Conservation (phyloP, 2,329 filamentous ascomycete genomes). For the Pestalotiopsis sp. region DNA sequence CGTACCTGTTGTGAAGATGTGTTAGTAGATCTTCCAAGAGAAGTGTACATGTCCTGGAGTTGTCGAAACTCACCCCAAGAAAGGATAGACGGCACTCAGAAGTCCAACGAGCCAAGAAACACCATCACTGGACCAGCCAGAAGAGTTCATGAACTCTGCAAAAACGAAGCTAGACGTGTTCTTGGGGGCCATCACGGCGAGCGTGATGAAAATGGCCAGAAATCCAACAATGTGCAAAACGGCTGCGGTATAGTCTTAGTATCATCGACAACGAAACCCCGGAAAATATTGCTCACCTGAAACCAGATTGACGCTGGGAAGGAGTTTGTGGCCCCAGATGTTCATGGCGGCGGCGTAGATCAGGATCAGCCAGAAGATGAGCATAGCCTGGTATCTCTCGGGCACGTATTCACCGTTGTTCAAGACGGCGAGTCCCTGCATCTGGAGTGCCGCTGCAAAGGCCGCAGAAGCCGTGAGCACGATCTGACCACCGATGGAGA, state of each 20-base stretch:
- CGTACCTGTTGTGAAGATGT: constrained; percentile 25
- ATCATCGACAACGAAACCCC: too few relatives aligned
- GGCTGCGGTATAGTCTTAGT: not conserved
- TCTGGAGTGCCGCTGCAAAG: constrained; percentile 46
- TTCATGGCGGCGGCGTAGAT: constrained; percentile 41
- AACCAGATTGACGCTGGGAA: constrained; percentile 39
- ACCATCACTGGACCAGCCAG: constrained; percentile 33
- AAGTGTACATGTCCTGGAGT: not conserved
- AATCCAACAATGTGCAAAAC: constrained; percentile 32
- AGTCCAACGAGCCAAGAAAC: constrained; percentile 37
- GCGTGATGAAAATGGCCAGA: constrained; percentile 28
- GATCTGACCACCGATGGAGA: constrained; percentile 48
- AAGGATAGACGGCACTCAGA: constrained; percentile 34
- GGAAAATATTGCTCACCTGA: constrained; percentile 19
- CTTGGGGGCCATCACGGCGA: constrained; percentile 34
- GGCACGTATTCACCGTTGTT: constrained; percentile 44
- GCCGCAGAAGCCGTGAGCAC: constrained; percentile 50
- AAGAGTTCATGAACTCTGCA: constrained; percentile 32
- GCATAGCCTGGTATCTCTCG: constrained; percentile 46
- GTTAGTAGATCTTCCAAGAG: not conserved
- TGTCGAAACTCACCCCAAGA: constrained; percentile 30
- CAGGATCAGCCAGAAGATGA: constrained; percentile 49
- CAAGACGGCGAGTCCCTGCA: constrained; percentile 45
- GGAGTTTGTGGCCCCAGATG: constrained; percentile 40
- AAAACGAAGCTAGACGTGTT: constrained; percentile 34